Evolutionary conservation across 75 land plant genomes (phyloP).

Genomic region (Adiantum capillusveneris): DNA sequence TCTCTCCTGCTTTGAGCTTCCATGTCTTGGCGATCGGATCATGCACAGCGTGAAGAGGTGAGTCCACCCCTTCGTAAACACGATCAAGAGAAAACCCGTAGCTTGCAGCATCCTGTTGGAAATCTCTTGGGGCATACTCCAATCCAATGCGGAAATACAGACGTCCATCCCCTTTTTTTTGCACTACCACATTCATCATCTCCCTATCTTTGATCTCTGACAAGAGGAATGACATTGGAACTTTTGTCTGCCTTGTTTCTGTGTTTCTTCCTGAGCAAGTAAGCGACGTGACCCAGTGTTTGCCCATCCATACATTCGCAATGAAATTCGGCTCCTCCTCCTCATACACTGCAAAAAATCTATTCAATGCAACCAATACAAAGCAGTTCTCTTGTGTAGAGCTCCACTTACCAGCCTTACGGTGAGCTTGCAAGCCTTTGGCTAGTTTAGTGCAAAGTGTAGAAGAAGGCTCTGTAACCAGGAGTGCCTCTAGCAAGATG

Average conservation of each 20-base stretch:
- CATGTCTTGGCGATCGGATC: not conserved
- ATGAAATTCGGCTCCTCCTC: not conserved
- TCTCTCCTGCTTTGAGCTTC: not conserved
- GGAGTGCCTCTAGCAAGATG: not conserved
- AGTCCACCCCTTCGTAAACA: not conserved
- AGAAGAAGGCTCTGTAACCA: not conserved
- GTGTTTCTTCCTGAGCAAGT: not conserved
- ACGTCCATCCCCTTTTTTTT: not conserved
- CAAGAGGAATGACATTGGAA: not conserved
- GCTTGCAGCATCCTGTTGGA: not conserved
- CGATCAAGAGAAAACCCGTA: not conserved
- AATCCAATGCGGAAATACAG: conserved; percentile 1
- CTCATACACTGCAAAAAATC: conserved; percentile 1
- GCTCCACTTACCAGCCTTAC: not conserved
- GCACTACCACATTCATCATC: not conserved
- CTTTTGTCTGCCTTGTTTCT: not conserved
- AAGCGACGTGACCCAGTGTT: not conserved
- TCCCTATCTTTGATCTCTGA: not conserved
- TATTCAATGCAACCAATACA: not conserved
- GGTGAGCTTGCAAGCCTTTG: conserved; percentile 3
- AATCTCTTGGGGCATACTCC: not conserved
- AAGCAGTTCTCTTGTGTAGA: conserved; percentile 1
- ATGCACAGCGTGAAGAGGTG: not conserved
- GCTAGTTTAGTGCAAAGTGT: not conserved
- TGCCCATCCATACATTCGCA: not conserved